Evolutionary conservation across 176 grass and related monocot species (phyloP), one percentile per base, ranked within the genome.

Genomic region (Hyparrhenia diplandra): DNA sequence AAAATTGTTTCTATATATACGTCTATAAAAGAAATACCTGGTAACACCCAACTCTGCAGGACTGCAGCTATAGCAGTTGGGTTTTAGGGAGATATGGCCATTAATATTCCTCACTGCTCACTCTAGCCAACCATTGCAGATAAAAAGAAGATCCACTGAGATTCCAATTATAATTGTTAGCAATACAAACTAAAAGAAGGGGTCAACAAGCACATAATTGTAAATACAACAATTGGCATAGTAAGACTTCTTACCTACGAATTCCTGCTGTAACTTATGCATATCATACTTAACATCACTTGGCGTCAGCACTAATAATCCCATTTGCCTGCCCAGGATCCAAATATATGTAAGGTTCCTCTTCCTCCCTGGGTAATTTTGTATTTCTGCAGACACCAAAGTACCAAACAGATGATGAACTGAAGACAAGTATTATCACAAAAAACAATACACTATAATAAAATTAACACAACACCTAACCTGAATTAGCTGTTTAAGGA

Each of bases 101-200:
- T 55, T 55, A 55, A 55, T 55, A 55, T 55, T 55, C 52, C 52
- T 55, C 52, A 20, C 67, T 45, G 41, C 11, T 42, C 41, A 46
- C 45, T 46, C 43, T 37, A 55, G 68, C 67, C 36, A 78, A 78
- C 43, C 57, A 83, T 27, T 70, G 88, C 8, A 76, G 74, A 46
- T 27, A 47, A 42, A 75, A n/a, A n/a, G n/a, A n/a, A 76, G 28
- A 49, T 49, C 40, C 18, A 21, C 11, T 46, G 61, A 79, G 43
- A 46, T 54, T 83, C 61, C 75, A 70, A 35, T 72, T 55, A 73
- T 47, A 87, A 66, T 83, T 84, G 13, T 75, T 16, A 84, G 35
- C 55, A 40, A 3, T 27, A 13, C 54, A 73, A 32, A 21, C 18
- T 29, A 30, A 42, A 58, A 29, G 5, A 79, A 67, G 41, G 8